Base-by-base conservation (phyloP, 1,139 yeast species). In the Suhomyces choctaworum region DNA sequence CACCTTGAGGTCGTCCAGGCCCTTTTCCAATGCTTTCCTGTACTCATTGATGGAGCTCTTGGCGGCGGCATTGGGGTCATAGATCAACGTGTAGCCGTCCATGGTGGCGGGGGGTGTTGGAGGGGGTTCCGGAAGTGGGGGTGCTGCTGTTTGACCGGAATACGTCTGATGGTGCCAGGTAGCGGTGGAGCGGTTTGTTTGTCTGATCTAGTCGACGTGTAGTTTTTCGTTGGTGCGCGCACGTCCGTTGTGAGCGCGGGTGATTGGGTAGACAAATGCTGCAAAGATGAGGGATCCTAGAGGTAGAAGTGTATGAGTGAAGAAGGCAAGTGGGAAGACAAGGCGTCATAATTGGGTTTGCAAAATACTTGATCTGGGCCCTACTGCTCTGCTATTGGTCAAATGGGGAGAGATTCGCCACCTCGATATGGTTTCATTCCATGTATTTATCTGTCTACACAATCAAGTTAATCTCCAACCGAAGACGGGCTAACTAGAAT, bases 1-100 rank as follows among this genome's bases (percentile, higher is more conserved):
- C 46, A 90, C 78, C 64, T 92, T 90, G 50, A 78, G 80, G 24
- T 84, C 95, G 60, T 92, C 98, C 47, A 78, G 79, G 36, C 96
- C 95, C 62, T 86, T 88, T 65, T 92, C 98, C 52, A 94, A 74
- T 48, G 83, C 72, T 38, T 77, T 76, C 58, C 80, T 84, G 66
- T 85, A 83, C 64, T 90, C 96, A 53, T 76, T 76, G 37, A 77
- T 76, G 21, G 95, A 78, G 45, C 82, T 78, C 60, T 80, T 82
- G 48, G 77, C 75, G 41, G 83, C 76, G 54, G 90, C 75, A 48
- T 78, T 75, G 37, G 89, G 86, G 70, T 84, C 89, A 55, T 80
- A 80, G 45, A 84, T 82, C 65, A 84, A 66, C 15, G 92, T 82
- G 58, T 83, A 83, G 10, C 89, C 86, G 38, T 34, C 37, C 37